Conservation (phyloP, 192 early-diverging fungal genomes). For the Mortierella hygrophila region DNA sequence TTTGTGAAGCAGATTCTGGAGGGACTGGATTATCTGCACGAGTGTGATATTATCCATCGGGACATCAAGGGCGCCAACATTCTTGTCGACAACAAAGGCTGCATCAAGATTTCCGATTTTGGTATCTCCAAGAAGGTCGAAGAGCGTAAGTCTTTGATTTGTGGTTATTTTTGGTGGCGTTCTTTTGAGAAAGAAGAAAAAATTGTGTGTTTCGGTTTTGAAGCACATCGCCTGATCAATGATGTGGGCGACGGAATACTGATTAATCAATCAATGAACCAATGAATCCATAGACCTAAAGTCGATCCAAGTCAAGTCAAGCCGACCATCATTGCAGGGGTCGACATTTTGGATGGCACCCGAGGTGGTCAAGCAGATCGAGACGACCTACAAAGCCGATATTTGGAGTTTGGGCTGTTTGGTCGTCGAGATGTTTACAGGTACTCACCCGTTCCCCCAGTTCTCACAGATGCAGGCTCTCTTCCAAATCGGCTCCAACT, state of each 20-base stretch:
- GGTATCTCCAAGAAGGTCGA: constrained; percentile 98
- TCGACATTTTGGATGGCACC: constrained; percentile 99
- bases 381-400: constrained; percentile 93
- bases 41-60: constrained; percentile 94
- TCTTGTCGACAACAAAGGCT: constrained; percentile 90
- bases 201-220: neutral
- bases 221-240: neutral
- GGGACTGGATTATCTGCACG: constrained; percentile 95
- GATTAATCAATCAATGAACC: neutral
- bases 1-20: constrained; percentile 93
- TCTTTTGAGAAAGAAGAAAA: neutral
- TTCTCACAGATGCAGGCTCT: constrained; percentile 87
- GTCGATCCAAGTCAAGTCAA: constrained; percentile 56
- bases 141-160: constrained; percentile 64
- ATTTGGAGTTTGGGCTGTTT: constrained; percentile 97
- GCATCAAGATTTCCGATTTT: constrained; percentile 99
- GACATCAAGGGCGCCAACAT: constrained; percentile 99
- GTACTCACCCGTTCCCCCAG: constrained; percentile 90
- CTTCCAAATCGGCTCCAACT: constrained; percentile 84
- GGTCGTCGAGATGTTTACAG: constrained; percentile 99
- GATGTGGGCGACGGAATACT: neutral
- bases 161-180: constrained; percentile 8
- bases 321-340: constrained; percentile 90
- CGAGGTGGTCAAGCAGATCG: constrained; percentile 93
- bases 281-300: constrained; percentile 27